Base-by-base conservation (phyloP, 345 rosid species). In the Citrus trifoliata region DNA sequence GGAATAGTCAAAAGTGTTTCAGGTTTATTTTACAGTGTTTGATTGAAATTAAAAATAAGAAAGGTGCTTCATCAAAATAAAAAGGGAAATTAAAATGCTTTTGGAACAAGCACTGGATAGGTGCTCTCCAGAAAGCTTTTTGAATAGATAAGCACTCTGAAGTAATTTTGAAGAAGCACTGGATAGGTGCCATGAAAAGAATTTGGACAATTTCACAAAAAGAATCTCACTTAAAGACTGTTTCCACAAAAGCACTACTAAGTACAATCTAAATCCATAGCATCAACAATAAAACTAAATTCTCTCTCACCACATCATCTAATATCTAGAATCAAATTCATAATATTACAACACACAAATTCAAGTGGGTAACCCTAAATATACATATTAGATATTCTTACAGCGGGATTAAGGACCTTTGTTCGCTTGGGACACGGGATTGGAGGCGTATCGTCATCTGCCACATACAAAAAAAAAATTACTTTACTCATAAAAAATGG, bases 391-490 rank as follows among this genome's bases (percentile, higher is more conserved):
- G 21, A 40, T 28, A 82, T 33, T 46, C 86, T 65, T 76, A 85
- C 90, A 48, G 10, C 73, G 37, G 80, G 28, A 24, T 73, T 35
- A 19, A 73, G 22, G 32, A 14, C n/a, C 64, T 80, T 85, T 76
- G 53, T 79, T 61, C 83, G 76, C 75, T 85, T 82, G 7, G 59
- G 58, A 25, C 21, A 30, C 3, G 75, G 33, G 32, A 42, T 48
- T 3, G 82, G 84, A 6, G 87, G 59, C 0, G 63, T 3, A 75
- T 61, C 83, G 16, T 78, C 87, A 77, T 85, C 88, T 85, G 66
- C 37, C 70, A 53, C 16, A n/a, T 19, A 55, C 24, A 60, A 61
- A 33, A 63, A 63, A 55, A 10, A 25, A 77, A 74, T 6, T 10
- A n/a, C 12, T 10, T 42, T 42, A 42, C 51, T 42, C 14, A 42